Base-by-base conservation (phyloP, 108 stramenopile species). In the Cyclotella sp. region DNA sequence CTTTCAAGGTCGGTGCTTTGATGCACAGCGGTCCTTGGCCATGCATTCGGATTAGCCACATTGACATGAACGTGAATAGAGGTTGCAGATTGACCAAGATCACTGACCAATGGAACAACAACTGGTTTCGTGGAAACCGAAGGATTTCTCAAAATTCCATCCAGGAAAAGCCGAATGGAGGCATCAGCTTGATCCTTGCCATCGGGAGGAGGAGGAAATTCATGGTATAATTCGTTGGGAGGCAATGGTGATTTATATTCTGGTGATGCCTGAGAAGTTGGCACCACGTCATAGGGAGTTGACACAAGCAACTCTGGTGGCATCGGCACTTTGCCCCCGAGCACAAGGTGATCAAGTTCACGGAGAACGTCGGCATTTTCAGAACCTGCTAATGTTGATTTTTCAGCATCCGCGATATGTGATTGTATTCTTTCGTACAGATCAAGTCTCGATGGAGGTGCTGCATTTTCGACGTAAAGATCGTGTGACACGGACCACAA, bases 21-120 rank as follows among this genome's bases (percentile, higher is more conserved):
- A 14, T 51, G 9, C 7, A 68, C 9, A 0, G 7, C 42, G 0
- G 68, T 30, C 61, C 76, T 28, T 41, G 76, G 76, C 76, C 76
- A 76, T 53, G 76, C 76, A 21, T 24, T 61, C 51, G 44, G 47
- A 62, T 76, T 76, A 4, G 59, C 51, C 9, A 76, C 41, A 69
- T 76, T 76, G 12, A 76, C 76, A 52, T 76, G 76, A 4, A 76
- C 76, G 26, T 76, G 76, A 13, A 76, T 76, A 1, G 76, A 76
- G 24, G 76, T 69, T 40, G 68, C 76, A 10, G 76, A 76, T 76
- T 76, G 76, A 29, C 76, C 76, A 69, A 76, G 42, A 45, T 69
- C 67, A 42, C 59, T 62, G 21, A 76, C 76, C 18, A 55, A 41
- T 51, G 76, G 76, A 12, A 76, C 76, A 51, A 45, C 55, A n/a